These are phyloP conservation scores for Trypanosoma conorhini DNA, from an alignment of 208 protist species.

Conservation along the genomic window DNA sequence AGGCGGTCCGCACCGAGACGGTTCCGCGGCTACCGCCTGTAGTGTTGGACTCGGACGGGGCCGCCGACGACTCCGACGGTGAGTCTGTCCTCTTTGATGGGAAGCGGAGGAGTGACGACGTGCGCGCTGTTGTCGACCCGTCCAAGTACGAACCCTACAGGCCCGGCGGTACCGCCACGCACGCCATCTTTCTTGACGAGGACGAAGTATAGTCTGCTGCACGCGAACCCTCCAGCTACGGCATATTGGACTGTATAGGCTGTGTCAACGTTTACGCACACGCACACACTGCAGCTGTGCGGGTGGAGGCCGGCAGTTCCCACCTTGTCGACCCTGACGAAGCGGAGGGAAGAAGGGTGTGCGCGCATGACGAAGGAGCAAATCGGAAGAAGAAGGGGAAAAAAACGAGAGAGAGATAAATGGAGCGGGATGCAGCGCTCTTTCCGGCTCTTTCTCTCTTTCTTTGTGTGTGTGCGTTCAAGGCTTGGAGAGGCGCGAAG, in stretches of 20 bases:
- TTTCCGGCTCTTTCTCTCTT: not conserved
- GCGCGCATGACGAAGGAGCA: not conserved
- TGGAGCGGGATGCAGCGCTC: not conserved
- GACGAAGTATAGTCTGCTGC: not conserved
- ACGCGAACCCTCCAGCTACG: not conserved
- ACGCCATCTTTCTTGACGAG: constrained; percentile 35
- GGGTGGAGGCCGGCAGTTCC: not conserved
- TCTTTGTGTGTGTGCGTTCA: not conserved
- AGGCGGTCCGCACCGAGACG: constrained; percentile 9
- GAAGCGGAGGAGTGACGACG: not conserved
- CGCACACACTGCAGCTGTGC: not conserved
- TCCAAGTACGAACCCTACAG: constrained; percentile 27
- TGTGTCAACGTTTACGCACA: not conserved
- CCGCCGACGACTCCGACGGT: constrained; percentile 16
- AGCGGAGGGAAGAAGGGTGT: not conserved
- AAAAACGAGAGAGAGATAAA: not conserved
- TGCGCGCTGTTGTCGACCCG: constrained; percentile 14
- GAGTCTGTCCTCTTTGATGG: constrained; percentile 6
- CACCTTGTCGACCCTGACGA: not conserved
- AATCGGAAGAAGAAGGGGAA: not conserved
- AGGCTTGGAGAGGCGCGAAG: not conserved
- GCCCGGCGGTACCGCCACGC: constrained; percentile 20
- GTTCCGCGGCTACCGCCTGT: not conserved
- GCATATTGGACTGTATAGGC: not conserved
- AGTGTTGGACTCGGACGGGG: constrained; percentile 9